Evolutionary conservation across 345 rosid genomes (phyloP), one percentile per base, ranked within the genome.

Genomic region (Hirschfeldia incana): DNA sequence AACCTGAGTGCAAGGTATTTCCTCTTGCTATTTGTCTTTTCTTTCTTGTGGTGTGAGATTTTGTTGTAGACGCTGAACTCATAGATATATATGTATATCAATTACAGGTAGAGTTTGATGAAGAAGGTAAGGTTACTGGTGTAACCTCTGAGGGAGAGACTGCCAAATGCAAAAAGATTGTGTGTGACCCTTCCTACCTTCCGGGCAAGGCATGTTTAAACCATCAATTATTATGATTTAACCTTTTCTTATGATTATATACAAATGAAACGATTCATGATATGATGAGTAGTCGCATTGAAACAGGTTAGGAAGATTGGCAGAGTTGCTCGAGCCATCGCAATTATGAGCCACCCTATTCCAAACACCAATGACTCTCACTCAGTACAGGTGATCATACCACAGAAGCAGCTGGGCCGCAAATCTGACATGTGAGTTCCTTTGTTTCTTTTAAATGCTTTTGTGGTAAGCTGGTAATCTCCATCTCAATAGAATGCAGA

Each of bases 281-380:
- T 29, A 28, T 73, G 57, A 79, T 69, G 72, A 6, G 26, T 72
- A 13, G 29, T 73, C 75, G 39, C 68, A 15, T 29, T 74, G 15
- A 55, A 86, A 85, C 85, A 95, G 98, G 94, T 88, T n/a, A 68
- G 86, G 87, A 93, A 90, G 87, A 86, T 95, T 7, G 97, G 97
- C 21, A 90, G 61, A 78, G 99, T 95, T 59, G 96, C 96, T 39
- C 92, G 99, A 76, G 99, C 99, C n/a, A 85, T 95, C 26, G 93
- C 97, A 61, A 89, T 95, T 75, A 91, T 95, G 97, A 95, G 92
- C 83, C 98, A 95, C 81, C 96, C 98, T 6, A 89, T 95, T 81
- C 97, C 94, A 51, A 71, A 85, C 82, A 95, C 98, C 70, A 82
- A 86, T 34, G 91, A 90, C 69, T 92, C 93, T 81, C 98, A 91